phyloP scores from a whole-genome alignment of 2,329 filamentous ascomycete species.

The Ceratocystis papillata region DNA sequence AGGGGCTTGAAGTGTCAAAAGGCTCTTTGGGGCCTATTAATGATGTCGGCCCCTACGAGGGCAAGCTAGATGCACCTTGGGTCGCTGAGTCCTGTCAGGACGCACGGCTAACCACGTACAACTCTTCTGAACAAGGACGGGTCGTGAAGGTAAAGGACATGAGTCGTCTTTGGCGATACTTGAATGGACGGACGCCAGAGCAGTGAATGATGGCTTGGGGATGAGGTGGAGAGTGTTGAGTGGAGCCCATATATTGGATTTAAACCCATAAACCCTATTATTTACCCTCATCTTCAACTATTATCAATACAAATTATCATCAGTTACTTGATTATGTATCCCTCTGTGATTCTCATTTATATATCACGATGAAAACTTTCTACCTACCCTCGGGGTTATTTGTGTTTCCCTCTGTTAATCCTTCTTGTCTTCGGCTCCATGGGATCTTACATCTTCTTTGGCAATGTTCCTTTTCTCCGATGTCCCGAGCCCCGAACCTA shows the following conservation, averaged over 20 bases:
- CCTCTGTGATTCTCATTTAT: neutral
- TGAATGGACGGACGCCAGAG: constrained; percentile 46
- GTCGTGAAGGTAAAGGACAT: constrained; percentile 47
- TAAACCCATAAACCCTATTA: neutral
- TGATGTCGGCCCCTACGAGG: constrained; percentile 32
- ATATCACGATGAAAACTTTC: neutral
- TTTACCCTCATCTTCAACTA: neutral
- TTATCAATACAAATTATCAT: constrained; percentile 1
- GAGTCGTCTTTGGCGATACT: constrained; percentile 52
- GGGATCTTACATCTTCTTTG: neutral
- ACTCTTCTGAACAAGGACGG: neutral
- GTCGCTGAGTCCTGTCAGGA: neutral
- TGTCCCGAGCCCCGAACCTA: neutral
- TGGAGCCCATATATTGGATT: too few relatives aligned
- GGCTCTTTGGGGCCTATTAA: constrained; percentile 26
- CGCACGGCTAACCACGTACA: constrained; percentile 11
- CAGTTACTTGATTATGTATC: too few relatives aligned
- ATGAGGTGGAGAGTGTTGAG: too few relatives aligned
- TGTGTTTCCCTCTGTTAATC: neutral
- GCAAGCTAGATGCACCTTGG: constrained; percentile 27
- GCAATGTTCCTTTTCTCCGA: constrained; percentile 11
- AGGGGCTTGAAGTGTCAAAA: constrained; percentile 31
- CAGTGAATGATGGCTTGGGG: constrained; percentile 27
- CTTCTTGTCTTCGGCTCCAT: neutral
- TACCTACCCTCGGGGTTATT: neutral